Base-by-base conservation (phyloP, 177 flowering plant genomes). In the Vitis hybrid region DNA sequence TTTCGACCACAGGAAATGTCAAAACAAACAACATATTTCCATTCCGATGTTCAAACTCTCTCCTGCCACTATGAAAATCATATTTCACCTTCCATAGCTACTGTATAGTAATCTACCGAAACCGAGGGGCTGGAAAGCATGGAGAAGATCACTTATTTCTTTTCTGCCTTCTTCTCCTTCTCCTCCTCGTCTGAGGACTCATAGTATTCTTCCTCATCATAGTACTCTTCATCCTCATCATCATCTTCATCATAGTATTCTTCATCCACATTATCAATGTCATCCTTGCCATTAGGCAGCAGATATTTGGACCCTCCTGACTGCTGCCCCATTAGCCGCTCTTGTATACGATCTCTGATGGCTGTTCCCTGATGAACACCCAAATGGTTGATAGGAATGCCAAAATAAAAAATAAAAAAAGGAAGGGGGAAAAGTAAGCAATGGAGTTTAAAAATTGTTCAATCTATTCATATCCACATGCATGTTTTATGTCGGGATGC, bases 291-390 rank as follows among this genome's bases (percentile, higher is more conserved):
- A 39, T 39, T 39, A 5, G 29, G 18, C 79, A 65, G 1, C 54
- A 64, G 20, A 59, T 15, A 10, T 26, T 26, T 26, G 29, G 29
- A 26, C 29, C 69, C 73, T 64, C 73, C 61, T 13, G 68, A n/a
- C 58, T 78, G 82, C 58, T 78, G 82, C 53, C 76, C 76, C 60
- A 50, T 77, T 31, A 84, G 54, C 12, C 75, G 49, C 71, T 80
- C 84, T 66, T 84, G 84, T 50, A 84, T 84, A 63, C 80, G 73
- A 14, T 80, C 87, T 66, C 84, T 80, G 13, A 84, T 84, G 29
- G 84, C 84, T 2, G 84, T 80, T 60, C 85, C 87, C 87, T 84
- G 79, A 10, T 61, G 62, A 48, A 51, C 20, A 14, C 15, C 22
- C 19, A 60, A 26, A 55, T 20, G 20, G 5, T 6, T 26, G 29